phyloP scores from a whole-genome alignment of 2,329 filamentous ascomycete genomes.

The Lachnellula occidentalis region DNA sequence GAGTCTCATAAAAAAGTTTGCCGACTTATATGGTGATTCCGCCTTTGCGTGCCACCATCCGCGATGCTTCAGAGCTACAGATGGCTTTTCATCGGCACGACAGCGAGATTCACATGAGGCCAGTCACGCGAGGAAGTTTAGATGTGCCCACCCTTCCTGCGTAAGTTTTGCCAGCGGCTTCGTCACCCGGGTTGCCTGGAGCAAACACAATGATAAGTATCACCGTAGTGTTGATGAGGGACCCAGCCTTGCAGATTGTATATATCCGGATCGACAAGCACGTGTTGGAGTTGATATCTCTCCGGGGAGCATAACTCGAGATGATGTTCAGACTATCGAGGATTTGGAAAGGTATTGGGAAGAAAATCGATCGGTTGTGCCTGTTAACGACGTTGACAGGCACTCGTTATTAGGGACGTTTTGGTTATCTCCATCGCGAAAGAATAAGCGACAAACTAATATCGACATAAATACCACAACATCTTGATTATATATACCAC shows the following conservation, averaged over 20 bases:
- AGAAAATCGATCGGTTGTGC: too few relatives aligned
- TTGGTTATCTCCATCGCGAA: too few relatives aligned
- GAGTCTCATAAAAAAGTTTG: neutral
- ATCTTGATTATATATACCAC: too few relatives aligned
- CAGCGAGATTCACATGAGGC: conserved; percentile 4
- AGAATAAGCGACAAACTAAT: too few relatives aligned
- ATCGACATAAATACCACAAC: too few relatives aligned
- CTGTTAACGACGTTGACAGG: too few relatives aligned
- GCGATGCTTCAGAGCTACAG: neutral
- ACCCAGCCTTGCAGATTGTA: neutral
- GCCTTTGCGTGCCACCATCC: conserved; percentile 7
- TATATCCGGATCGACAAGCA: too few relatives aligned
- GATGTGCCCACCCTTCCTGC: conserved; percentile 2
- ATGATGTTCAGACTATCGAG: too few relatives aligned
- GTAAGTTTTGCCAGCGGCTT: conserved; percentile 3
- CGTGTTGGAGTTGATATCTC: too few relatives aligned
- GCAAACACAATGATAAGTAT: conserved; percentile 1
- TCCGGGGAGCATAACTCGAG: too few relatives aligned
- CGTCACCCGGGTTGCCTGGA: neutral
- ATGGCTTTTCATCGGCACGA: conserved; percentile 2
- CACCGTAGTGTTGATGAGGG: neutral
- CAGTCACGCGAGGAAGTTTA: conserved; percentile 2
- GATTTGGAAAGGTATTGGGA: too few relatives aligned
- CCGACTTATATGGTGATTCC: neutral
- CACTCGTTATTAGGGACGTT: too few relatives aligned